Percentiles rank a stretch among this genome's conserved stretches.
phyloP scores from a whole-genome alignment of 352 stramenopile genomes.

The Globisporangium splendens region DNA sequence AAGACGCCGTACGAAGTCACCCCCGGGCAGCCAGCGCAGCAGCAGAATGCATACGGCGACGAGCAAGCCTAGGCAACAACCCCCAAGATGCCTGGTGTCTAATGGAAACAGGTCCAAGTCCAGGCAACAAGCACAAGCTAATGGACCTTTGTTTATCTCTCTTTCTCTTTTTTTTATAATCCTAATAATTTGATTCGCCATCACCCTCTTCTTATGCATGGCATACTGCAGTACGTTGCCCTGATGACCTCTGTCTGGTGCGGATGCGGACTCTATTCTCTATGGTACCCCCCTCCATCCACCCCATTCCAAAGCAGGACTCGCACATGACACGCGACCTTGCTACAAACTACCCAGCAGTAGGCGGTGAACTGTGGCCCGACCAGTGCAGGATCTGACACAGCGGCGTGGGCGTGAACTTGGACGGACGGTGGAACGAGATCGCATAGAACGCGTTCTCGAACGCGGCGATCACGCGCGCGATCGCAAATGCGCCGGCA shows the following conservation, averaged over 20 bases:
- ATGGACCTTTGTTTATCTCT: background rate
- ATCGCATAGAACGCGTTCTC: constrained; percentile 82
- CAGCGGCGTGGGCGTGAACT: constrained; percentile 76
- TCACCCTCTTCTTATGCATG: background rate
- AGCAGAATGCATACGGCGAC: constrained; percentile 4
- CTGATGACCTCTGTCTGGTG: too few species aligned
- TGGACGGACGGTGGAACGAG: constrained; percentile 66
- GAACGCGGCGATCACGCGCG: constrained; percentile 71
- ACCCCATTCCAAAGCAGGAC: too few species aligned
- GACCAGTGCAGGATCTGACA: constrained; percentile 80
- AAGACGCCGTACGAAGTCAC: constrained; percentile 4
- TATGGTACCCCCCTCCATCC: background rate
- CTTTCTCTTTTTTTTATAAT: constrained; percentile 6
- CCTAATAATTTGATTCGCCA: too few species aligned
- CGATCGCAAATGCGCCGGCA: constrained; percentile 71
- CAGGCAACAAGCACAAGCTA: background rate
- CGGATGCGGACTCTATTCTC: background rate
- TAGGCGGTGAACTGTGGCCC: constrained; percentile 28
- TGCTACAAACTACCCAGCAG: constrained; percentile 1
- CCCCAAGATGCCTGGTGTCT: background rate
- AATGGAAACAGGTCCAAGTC: background rate
- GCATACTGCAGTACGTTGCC: too few species aligned
- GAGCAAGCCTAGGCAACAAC: background rate
- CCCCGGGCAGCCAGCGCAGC: constrained; percentile 1
- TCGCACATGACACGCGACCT: too few species aligned